A percentile compares a stretch with the other conserved stretches of the same genome.
These are phyloP conservation scores for Ustilago tritici DNA, from an alignment of 1,284 basidiomycete genomes.

Conservation along the genomic window DNA sequence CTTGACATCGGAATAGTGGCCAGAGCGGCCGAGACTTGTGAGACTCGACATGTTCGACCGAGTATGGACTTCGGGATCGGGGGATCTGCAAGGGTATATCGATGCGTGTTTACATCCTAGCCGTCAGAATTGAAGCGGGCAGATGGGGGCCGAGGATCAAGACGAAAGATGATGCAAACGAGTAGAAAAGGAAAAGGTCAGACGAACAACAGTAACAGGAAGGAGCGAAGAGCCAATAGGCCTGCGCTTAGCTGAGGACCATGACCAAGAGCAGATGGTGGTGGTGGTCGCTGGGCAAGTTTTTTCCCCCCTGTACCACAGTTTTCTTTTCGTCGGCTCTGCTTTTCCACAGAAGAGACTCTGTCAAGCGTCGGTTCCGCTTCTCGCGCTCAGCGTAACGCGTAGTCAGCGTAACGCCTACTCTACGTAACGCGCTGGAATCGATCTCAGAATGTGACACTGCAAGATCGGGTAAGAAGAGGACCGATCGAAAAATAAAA, in stretches of 20 bases:
- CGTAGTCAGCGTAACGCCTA: background rate
- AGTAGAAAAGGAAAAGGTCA: constrained; percentile 18
- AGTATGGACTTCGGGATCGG: background rate
- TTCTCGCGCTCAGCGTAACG: background rate
- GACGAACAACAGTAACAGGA: constrained; percentile 16
- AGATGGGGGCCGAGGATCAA: constrained; percentile 3
- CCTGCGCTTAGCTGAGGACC: constrained; percentile 19
- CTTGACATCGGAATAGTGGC: constrained; percentile 41
- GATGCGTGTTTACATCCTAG: constrained; percentile 1
- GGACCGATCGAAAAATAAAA: constrained; percentile 9
- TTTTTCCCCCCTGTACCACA: background rate
- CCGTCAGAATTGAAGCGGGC: background rate
- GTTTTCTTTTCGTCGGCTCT: constrained; percentile 2
- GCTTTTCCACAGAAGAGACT: background rate
- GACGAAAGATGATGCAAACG: background rate
- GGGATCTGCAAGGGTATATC: constrained; percentile 3
- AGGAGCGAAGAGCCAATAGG: background rate
- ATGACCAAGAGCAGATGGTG: constrained; percentile 12
- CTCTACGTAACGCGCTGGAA: background rate
- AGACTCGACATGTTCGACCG: constrained; percentile 33
- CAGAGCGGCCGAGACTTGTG: constrained; percentile 31
- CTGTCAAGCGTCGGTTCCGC: constrained; percentile 6
- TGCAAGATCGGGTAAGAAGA: background rate
- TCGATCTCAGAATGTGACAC: background rate
- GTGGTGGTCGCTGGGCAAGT: constrained; percentile 12